Evolutionary conservation across 2,329 filamentous ascomycete genomes (phyloP).

Genomic region (Ophiostoma himal-ulmi): DNA sequence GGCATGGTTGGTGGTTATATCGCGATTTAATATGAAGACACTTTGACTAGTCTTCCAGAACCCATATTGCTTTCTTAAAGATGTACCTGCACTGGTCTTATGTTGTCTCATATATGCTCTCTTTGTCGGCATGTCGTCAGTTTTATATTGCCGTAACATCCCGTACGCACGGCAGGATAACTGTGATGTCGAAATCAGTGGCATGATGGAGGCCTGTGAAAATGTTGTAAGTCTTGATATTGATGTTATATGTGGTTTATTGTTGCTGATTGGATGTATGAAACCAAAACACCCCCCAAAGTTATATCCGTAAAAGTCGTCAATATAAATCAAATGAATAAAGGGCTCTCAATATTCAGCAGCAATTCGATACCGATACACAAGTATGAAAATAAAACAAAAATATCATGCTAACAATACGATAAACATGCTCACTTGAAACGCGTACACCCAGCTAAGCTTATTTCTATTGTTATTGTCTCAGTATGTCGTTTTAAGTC

Average conservation of each 20-base stretch:
- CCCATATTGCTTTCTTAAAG: neutral
- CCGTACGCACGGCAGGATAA: neutral
- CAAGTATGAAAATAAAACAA: neutral
- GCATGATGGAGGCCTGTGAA: neutral
- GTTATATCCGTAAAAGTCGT: neutral
- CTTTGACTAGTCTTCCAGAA: neutral
- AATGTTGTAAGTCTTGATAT: neutral
- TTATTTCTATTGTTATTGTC: conserved; percentile 2
- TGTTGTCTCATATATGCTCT: neutral
- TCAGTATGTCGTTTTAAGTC: conserved; percentile 1
- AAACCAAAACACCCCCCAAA: neutral
- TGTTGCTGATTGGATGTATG: too few relatives aligned
- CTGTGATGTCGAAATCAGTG: neutral
- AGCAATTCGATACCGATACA: neutral
- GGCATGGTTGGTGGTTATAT: neutral
- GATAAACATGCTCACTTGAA: conserved; percentile 2
- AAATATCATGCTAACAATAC: neutral
- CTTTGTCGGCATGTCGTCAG: neutral
- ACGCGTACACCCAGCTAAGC: neutral
- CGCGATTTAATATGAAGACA: neutral
- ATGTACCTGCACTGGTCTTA: neutral
- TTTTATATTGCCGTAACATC: conserved; percentile 1
- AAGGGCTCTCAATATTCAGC: neutral
- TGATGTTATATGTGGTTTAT: neutral
- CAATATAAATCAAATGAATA: neutral